These are phyloP conservation scores for Sporothrix brunneoviolacea DNA, from an alignment of 2,329 filamentous ascomycete species.

Conservation along the genomic window DNA sequence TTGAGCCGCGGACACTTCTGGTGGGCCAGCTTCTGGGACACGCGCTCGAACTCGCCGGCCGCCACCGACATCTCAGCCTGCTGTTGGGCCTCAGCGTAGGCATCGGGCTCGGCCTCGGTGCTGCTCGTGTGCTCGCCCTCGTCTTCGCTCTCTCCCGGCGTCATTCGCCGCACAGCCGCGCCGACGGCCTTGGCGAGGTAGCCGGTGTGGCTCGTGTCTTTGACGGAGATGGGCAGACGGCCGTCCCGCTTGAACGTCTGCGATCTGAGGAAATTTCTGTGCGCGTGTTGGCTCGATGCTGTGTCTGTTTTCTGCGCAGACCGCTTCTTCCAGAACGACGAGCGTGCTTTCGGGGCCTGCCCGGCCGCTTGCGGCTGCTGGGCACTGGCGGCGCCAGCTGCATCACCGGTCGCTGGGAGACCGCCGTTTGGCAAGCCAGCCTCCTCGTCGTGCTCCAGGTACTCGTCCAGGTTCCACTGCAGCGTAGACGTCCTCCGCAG, in stretches of 20 bases:
- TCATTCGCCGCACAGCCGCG: slow-evolving; percentile 52
- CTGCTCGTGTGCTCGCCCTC: background rate
- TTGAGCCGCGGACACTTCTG: slow-evolving; percentile 51
- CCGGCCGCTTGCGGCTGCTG: slow-evolving; percentile 4
- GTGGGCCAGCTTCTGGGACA: slow-evolving; percentile 20
- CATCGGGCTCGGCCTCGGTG: background rate
- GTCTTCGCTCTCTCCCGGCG: slow-evolving; percentile 30
- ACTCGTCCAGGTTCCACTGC: slow-evolving; percentile 3
- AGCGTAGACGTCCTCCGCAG: slow-evolving; percentile 21
- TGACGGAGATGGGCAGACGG: slow-evolving; percentile 63
- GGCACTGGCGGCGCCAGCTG: background rate
- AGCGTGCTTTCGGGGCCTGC: background rate
- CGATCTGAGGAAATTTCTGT: slow-evolving; percentile 8
- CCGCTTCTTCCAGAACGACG: slow-evolving; percentile 7
- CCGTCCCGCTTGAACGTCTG: slow-evolving; percentile 53
- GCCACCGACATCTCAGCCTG: slow-evolving; percentile 7
- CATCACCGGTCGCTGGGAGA: background rate
- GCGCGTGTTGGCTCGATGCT: background rate
- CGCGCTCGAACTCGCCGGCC: slow-evolving; percentile 19
- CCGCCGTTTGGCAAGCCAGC: background rate
- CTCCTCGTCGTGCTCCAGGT: background rate
- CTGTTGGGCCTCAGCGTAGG: background rate
- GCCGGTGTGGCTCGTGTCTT: slow-evolving; percentile 61
- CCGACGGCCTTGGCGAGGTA: slow-evolving; percentile 70
- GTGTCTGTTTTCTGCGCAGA: background rate